Evolutionary conservation across 495 filamentous ascomycete species (phyloP).

Genomic region (Annulohypoxylon maeteangense): DNA sequence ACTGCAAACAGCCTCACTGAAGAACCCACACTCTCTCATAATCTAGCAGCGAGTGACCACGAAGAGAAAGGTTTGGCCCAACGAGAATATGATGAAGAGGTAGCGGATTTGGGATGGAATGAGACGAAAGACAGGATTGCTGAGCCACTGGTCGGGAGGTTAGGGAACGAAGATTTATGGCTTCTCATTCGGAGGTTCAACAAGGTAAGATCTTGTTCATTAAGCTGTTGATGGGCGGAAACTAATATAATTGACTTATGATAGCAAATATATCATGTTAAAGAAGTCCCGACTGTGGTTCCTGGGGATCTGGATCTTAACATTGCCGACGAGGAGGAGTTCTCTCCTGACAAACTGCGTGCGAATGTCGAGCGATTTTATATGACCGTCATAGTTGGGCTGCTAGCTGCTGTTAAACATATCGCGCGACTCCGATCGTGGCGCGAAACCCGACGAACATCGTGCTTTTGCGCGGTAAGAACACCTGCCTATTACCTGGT

Average conservation of each 20-base stretch:
- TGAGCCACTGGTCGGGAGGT: constrained; percentile 72
- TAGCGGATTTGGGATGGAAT: constrained; percentile 80
- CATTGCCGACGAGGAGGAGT: constrained; percentile 83
- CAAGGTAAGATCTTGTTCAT: constrained; percentile 63
- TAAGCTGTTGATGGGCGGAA: neutral
- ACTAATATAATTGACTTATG: neutral
- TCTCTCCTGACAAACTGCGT: constrained; percentile 86
- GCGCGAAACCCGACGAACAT: constrained; percentile 76
- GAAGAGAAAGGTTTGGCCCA: constrained; percentile 51
- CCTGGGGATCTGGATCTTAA: constrained; percentile 77
- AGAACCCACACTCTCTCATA: constrained; percentile 53
- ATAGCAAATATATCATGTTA: constrained; percentile 90
- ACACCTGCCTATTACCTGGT: no score
- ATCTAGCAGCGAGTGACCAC: constrained; percentile 48
- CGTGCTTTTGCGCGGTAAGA: constrained; percentile 70
- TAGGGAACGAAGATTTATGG: constrained; percentile 89
- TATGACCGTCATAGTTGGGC: constrained; percentile 78
- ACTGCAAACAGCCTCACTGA: constrained; percentile 45
- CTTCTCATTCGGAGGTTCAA: constrained; percentile 82
- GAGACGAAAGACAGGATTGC: constrained; percentile 67
- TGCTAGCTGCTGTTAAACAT: constrained; percentile 76
- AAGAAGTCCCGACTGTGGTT: constrained; percentile 65
- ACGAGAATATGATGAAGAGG: constrained; percentile 48
- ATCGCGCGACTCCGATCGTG: constrained; percentile 81
- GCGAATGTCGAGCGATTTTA: constrained; percentile 86